Evolutionary conservation across 306 rosid species (phyloP).

Genomic region (Macrotyloma uniflorum): DNA sequence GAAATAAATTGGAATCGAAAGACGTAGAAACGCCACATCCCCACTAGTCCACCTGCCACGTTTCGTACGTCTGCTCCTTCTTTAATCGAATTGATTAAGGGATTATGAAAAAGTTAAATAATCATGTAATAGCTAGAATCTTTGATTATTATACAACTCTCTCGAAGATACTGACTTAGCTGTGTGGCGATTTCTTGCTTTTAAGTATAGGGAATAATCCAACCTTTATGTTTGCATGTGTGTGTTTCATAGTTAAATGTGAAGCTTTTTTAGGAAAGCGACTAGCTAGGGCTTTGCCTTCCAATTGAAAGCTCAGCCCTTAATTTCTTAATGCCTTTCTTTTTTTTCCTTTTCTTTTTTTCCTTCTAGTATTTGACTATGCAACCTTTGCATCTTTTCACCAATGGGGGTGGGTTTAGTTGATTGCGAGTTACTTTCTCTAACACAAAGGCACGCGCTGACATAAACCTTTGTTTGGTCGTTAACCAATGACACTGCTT

Average conservation of each 20-base stretch:
- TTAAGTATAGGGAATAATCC: conserved; percentile 53
- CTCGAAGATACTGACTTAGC: conserved; percentile 61
- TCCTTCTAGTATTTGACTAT: conserved; percentile 36
- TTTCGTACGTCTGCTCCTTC: conserved; percentile 44
- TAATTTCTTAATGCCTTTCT: conserved; percentile 10
- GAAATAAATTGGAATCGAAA: conserved; percentile 39
- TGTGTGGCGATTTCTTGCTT: conserved; percentile 74
- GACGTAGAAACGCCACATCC: conserved; percentile 61
- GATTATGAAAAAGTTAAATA: conserved; percentile 20
- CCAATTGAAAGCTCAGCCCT: conserved; percentile 46
- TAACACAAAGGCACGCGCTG: conserved; percentile 23
- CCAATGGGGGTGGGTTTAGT: conserved; percentile 30
- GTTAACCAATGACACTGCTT: conserved; percentile 34
- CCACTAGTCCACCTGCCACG: conserved; percentile 53
- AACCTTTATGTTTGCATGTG: conserved; percentile 41
- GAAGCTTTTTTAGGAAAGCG: conserved; percentile 54
- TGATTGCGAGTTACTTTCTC: conserved; percentile 17
- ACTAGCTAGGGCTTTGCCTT: conserved; percentile 50
- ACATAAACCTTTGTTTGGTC: conserved; percentile 2
- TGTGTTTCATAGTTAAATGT: conserved; percentile 16
- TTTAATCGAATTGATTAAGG: conserved; percentile 44
- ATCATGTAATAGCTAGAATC: conserved; percentile 45
- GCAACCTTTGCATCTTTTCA: conserved; percentile 37
- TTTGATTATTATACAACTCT: conserved; percentile 40
- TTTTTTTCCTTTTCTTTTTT: background rate